Percentiles rank a stretch among this genome's conserved stretches.
Evolutionary conservation across 768 basidiomycete genomes (phyloP).

Genomic region (Stropharia rugosoannulata): DNA sequence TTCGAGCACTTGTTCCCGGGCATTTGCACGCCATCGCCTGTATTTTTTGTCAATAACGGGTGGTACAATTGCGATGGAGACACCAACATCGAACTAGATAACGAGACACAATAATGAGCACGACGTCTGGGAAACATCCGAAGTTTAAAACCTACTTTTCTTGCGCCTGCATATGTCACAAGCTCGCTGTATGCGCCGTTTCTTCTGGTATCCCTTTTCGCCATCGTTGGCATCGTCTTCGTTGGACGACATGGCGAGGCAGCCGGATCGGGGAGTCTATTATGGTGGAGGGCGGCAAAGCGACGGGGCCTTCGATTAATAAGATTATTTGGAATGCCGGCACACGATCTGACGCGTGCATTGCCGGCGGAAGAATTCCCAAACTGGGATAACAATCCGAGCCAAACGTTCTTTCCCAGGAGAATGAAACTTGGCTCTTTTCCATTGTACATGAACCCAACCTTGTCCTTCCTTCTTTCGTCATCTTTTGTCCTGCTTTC

Average conservation of each 20-base stretch:
- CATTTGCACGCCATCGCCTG: slow-evolving; percentile 74
- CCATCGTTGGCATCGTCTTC: slow-evolving; percentile 60
- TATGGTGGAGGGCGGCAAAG: neutral
- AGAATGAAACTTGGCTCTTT: too few species aligned
- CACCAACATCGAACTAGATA: slow-evolving; percentile 56
- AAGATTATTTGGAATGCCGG: neutral
- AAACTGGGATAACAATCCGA: too few species aligned
- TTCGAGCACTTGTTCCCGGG: slow-evolving; percentile 66
- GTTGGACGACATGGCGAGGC: slow-evolving; percentile 51
- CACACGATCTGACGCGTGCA: slow-evolving; percentile 7
- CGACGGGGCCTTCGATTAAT: neutral
- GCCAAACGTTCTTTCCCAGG: too few species aligned
- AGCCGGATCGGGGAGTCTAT: slow-evolving; percentile 1
- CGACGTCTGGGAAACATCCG: slow-evolving; percentile 2
- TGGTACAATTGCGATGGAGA: neutral
- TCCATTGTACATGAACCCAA: too few species aligned
- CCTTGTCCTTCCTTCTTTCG: too few species aligned
- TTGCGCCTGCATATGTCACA: slow-evolving; percentile 84
- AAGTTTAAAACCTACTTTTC: slow-evolving; percentile 51
- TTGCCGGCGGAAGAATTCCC: neutral
- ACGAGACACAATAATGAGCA: slow-evolving; percentile 1
- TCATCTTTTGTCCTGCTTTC: too few species aligned
- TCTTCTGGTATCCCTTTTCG: slow-evolving; percentile 50
- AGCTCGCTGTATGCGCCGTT: slow-evolving; percentile 71
- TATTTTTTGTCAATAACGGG: neutral